Evolutionary conservation across 1,284 basidiomycete species (phyloP), one percentile per base, ranked within the genome.

Genomic region (Apiotrichum gracile): DNA sequence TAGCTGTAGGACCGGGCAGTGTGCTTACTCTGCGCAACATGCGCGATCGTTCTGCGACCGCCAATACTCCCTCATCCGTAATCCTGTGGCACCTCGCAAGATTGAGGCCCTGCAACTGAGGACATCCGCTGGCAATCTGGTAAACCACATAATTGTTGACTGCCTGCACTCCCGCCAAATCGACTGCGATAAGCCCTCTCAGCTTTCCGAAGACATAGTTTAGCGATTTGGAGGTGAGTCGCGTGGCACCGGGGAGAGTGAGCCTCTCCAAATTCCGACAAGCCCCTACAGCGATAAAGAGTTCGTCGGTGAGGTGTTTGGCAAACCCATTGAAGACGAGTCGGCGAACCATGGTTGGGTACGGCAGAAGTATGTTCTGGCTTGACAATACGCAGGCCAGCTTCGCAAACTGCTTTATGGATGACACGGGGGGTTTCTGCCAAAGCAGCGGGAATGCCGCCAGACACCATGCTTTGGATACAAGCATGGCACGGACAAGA

Each of bases 381-480:
- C 52, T 48, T n/a, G 59, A 44, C 6, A 73, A 41, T 5, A 68
- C 59, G 14, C 68, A 57, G 13, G 65, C 47, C 40, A 73, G 52
- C 6, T 49, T 42, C 38, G 61, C 63, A 37, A 70, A 63, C 21
- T 66, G 77, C 19, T 78, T 76, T 54, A 91, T 77, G 35, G 87
- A 77, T 48, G 79, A 76, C 65, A 91, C 81, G 51, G 80, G 79
- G 17, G 94, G 93, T 64, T 90, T 87, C 73, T 93, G 87, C 94
- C 94, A 99, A 21, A 98, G 81, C 19, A 97, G 81, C 72, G 97
- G 91, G 50, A 94, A 91, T 9, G 91, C 86, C 73, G 91, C 94
- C 66, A 93, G 85, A 78, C 92, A 97, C 93, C 96, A 98, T 14
- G 85, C 81, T 53, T 89, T 85, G 34, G 86, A 92, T 31, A 97